A percentile compares a stretch with the other conserved stretches of the same genome.
phyloP scores from a whole-genome alignment of 1,139 yeast genomes.

The Candida sp. region DNA sequence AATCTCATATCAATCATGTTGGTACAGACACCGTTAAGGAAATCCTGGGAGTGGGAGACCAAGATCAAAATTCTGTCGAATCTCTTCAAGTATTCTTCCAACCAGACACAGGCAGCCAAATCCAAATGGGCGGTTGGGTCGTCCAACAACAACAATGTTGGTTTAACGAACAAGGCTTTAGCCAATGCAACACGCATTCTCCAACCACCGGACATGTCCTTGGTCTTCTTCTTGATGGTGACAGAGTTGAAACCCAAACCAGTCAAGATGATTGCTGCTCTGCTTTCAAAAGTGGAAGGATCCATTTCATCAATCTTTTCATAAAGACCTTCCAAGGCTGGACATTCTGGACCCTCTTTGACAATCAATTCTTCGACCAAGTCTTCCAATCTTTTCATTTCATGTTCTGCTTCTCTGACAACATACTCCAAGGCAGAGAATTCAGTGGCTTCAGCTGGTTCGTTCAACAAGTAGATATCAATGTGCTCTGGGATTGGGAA shows the following conservation, averaged over 20 bases:
- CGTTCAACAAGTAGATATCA: constrained; percentile 91
- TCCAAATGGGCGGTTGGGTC: constrained; percentile 99
- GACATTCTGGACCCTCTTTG: constrained; percentile 94
- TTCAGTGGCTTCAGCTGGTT: constrained; percentile 97
- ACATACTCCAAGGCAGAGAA: constrained; percentile 95
- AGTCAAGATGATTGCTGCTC: constrained; percentile 94
- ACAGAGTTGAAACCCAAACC: constrained; percentile 95
- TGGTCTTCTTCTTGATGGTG: constrained; percentile 86
- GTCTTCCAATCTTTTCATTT: constrained; percentile 90
- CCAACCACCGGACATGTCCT: constrained; percentile 99
- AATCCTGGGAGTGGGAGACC: constrained; percentile 99
- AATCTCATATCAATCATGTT: constrained; percentile 98
- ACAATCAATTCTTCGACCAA: constrained; percentile 89
- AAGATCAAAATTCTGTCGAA: constrained; percentile 92
- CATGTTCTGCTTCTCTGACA: constrained; percentile 94
- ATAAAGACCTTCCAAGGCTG: constrained; percentile 82
- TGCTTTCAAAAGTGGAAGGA: constrained; percentile 92
- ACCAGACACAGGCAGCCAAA: constrained; percentile 99
- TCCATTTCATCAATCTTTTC: constrained; percentile 98
- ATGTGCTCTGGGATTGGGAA: constrained; percentile 93
- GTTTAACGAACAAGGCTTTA: constrained; percentile 87
- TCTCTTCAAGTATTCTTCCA: constrained; percentile 96
- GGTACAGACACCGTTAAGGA: constrained; percentile 98
- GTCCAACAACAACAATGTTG: constrained; percentile 84
- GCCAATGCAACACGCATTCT: constrained; percentile 92